These are phyloP conservation scores for Cryptococcus hybrid DNA, from an alignment of 1,284 basidiomycete genomes.

Conservation along the genomic window DNA sequence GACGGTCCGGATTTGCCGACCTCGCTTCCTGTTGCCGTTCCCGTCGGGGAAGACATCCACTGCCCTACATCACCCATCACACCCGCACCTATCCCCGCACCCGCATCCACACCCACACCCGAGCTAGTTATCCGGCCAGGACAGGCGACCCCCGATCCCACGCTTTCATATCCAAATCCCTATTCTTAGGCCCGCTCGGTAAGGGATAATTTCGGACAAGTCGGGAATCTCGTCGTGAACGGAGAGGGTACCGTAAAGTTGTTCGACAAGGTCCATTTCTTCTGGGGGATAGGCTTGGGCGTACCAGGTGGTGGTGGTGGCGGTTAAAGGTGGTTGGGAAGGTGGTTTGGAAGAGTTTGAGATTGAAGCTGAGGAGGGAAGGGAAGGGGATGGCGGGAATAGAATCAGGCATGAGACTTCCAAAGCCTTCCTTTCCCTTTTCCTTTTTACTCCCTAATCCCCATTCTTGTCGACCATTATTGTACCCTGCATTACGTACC, in stretches of 20 bases:
- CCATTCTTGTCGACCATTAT: too few relatives aligned
- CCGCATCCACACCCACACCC: neutral
- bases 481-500: too few relatives aligned
- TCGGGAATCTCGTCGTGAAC: slow-evolving; percentile 68
- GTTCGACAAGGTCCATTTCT: slow-evolving; percentile 92
- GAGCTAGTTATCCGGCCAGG: slow-evolving; percentile 1
- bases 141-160: slow-evolving; percentile 56
- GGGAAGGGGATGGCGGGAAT: slow-evolving; percentile 6
- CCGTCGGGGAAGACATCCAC: neutral
- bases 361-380: neutral
- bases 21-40: too few relatives aligned
- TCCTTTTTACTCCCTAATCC: too few relatives aligned
- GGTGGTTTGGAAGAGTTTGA: neutral
- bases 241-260: slow-evolving; percentile 76
- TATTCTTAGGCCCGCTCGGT: slow-evolving; percentile 79
- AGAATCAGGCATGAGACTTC: slow-evolving; percentile 23
- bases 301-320: too few relatives aligned
- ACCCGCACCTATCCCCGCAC: neutral
- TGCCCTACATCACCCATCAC: neutral
- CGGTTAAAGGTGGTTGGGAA: neutral
- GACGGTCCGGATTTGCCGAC: neutral
- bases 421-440: slow-evolving; percentile 10
- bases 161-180: slow-evolving; percentile 75
- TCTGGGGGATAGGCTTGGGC: slow-evolving; percentile 52
- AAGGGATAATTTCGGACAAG: slow-evolving; percentile 72